These are phyloP conservation scores for Lasiodiplodia theobromae DNA, from an alignment of 2,329 filamentous ascomycete genomes.

Conservation along the genomic window DNA sequence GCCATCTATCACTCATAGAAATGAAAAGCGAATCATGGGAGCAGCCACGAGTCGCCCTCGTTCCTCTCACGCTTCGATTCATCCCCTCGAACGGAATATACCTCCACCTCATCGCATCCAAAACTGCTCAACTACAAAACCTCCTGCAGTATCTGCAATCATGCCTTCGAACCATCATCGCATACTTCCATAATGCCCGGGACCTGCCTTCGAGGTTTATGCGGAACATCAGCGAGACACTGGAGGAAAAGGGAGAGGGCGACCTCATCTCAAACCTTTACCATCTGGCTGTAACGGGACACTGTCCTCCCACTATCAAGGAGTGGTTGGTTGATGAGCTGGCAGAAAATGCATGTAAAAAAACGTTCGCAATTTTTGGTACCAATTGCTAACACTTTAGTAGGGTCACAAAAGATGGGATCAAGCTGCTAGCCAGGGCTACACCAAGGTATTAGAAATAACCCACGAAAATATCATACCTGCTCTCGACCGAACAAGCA, in stretches of 20 bases:
- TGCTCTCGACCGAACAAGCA: conserved; percentile 79
- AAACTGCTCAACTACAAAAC: conserved; percentile 86
- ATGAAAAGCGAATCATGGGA: conserved; percentile 50
- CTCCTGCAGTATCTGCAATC: conserved; percentile 85
- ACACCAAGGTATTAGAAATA: conserved; percentile 78
- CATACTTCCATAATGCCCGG: conserved; percentile 83
- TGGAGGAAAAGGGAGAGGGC: conserved; percentile 70
- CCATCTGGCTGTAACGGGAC: conserved; percentile 83
- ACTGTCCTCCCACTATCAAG: conserved; percentile 75
- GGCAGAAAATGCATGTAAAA: conserved; percentile 70
- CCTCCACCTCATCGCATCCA: conserved; percentile 82
- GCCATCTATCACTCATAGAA: conserved; percentile 73
- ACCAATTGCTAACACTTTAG: not conserved
- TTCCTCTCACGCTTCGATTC: conserved; percentile 84
- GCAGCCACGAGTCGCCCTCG: conserved; percentile 38
- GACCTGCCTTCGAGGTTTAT: conserved; percentile 83
- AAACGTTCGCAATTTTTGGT: not conserved
- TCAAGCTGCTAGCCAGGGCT: conserved; percentile 78
- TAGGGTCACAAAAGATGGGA: conserved; percentile 96
- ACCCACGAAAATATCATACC: conserved; percentile 89
- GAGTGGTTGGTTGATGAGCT: conserved; percentile 91
- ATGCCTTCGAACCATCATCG: conserved; percentile 76
- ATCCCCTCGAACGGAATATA: conserved; percentile 80
- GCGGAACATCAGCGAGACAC: conserved; percentile 75
- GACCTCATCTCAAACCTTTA: conserved; percentile 78